phyloP scores from a whole-genome alignment of 805 yeast species.

The Kodamaea kaohsiungensis region DNA sequence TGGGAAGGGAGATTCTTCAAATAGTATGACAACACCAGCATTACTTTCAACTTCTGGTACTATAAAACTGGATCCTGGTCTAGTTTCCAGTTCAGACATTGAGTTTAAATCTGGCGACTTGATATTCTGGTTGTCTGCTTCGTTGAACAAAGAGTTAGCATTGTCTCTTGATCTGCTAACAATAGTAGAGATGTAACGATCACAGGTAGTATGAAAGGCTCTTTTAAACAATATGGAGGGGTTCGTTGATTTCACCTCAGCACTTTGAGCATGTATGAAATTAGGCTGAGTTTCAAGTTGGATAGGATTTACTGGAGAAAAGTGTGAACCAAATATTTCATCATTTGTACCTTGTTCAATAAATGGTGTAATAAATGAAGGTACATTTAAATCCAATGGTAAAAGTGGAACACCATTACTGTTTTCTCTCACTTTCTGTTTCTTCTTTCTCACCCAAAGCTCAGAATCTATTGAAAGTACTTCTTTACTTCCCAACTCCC shows the following conservation, averaged over 20 bases:
- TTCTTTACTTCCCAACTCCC: too few relatives aligned
- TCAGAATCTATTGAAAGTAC: not conserved
- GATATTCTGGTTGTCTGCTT: not conserved
- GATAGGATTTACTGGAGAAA: not conserved
- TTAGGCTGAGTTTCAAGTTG: not conserved
- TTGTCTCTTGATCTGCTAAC: not conserved
- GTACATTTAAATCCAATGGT: not conserved
- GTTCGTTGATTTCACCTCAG: not conserved
- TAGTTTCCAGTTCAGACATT: slow-evolving; percentile 12
- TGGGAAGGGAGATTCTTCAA: slow-evolving; percentile 11
- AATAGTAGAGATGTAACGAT: not conserved
- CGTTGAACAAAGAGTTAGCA: not conserved
- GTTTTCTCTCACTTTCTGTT: not conserved
- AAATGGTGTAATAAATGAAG: too few relatives aligned
- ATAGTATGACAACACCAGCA: not conserved
- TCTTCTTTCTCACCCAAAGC: not conserved
- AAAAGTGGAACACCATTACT: not conserved
- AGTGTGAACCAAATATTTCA: not conserved
- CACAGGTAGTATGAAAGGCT: too few relatives aligned
- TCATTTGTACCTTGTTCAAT: slow-evolving; percentile 2
- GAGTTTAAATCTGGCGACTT: not conserved
- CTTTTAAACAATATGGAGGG: too few relatives aligned
- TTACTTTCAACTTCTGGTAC: not conserved
- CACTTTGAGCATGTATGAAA: not conserved
- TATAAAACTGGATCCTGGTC: slow-evolving; percentile 1